Conservation (phyloP, 2,329 filamentous ascomycete species). For the Aspergillus sp. region DNA sequence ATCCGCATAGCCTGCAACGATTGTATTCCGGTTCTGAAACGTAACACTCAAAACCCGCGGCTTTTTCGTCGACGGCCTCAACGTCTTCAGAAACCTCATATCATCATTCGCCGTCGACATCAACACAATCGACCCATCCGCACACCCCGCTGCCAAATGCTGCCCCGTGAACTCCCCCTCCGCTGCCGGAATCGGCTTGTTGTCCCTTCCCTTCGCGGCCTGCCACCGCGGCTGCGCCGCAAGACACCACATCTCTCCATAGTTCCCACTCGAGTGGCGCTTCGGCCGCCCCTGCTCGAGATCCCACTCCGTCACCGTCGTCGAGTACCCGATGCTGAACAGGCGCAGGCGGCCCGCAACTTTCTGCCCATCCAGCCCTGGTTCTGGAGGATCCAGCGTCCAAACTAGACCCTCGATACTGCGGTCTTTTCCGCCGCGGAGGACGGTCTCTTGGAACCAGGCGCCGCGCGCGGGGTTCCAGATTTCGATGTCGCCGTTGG, state of each 20-base stretch:
- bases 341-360: conserved; percentile 74
- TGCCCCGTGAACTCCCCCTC: conserved; percentile 47
- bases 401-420: conserved; percentile 89
- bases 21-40: conserved; percentile 79
- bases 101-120: conserved; percentile 84
- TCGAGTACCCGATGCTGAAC: conserved; percentile 95
- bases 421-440: conserved; percentile 78
- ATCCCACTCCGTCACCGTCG: conserved; percentile 93
- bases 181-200: conserved; percentile 32
- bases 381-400: conserved; percentile 80
- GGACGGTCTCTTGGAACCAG: conserved; percentile 88
- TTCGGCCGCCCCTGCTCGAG: conserved; percentile 73
- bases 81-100: conserved; percentile 72
- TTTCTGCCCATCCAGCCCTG: conserved; percentile 54
- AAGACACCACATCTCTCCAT: conserved; percentile 96
- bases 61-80: conserved; percentile 79
- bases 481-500: conserved; percentile 95
- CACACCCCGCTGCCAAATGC: conserved; percentile 83
- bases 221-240: conserved; percentile 72
- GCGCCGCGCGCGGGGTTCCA: conserved; percentile 83
- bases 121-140: conserved; percentile 83
- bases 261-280: conserved; percentile 84
- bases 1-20: conserved; percentile 93
- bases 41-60: conserved; percentile 86
- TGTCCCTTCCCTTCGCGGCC: conserved; percentile 37